These are phyloP conservation scores for Botryotinia calthae DNA, from an alignment of 2,329 filamentous ascomycete species.

Conservation along the genomic window DNA sequence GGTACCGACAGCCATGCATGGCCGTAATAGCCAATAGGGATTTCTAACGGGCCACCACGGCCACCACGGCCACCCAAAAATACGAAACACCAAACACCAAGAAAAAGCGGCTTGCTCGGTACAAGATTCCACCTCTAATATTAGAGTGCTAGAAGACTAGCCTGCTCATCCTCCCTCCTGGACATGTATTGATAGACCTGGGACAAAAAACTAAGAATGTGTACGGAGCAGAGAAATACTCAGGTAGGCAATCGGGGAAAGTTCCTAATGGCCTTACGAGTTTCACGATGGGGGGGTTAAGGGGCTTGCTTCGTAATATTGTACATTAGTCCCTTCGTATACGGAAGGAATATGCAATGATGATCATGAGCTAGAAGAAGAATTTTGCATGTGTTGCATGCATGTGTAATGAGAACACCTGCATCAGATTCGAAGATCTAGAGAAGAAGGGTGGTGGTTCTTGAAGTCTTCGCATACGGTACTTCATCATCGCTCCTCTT, in stretches of 20 bases:
- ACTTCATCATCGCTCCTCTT: neutral
- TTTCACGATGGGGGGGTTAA: neutral
- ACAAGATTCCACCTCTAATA: neutral
- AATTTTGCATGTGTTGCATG: neutral
- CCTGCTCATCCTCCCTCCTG: neutral
- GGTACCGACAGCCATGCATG: constrained; percentile 8
- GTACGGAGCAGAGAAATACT: neutral
- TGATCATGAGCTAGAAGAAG: neutral
- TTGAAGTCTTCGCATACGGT: neutral
- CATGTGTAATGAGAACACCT: neutral
- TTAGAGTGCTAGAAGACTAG: neutral
- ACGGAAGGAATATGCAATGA: neutral
- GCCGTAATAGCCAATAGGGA: neutral
- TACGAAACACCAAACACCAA: constrained; percentile 2
- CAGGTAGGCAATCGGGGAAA: neutral
- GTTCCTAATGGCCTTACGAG: neutral
- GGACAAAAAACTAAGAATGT: neutral
- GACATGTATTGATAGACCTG: no score
- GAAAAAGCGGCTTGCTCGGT: neutral
- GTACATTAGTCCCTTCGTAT: neutral
- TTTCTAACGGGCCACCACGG: neutral
- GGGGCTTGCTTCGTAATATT: neutral
- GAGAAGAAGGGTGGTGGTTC: neutral
- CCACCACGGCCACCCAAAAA: neutral
- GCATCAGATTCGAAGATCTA: neutral